phyloP scores from a whole-genome alignment of 108 stramenopile genomes.

The Cyclotella cryptica region DNA sequence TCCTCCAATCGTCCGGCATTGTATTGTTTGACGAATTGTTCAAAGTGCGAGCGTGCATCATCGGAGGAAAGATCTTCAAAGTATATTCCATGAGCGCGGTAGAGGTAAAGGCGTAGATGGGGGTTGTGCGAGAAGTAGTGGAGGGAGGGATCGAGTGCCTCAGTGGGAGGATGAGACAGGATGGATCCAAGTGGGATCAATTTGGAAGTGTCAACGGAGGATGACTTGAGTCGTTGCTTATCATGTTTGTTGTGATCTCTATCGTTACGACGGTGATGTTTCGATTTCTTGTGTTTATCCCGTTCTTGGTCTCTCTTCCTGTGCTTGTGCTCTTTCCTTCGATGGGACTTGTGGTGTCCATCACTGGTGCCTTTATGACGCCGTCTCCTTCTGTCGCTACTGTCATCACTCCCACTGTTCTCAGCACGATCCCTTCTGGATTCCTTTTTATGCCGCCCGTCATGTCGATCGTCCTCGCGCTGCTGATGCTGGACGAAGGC shows the following conservation, averaged over 20 bases:
- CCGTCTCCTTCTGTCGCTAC: background rate
- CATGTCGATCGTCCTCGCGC: constrained; percentile 10
- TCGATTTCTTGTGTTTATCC: constrained; percentile 21
- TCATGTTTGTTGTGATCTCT: constrained; percentile 25
- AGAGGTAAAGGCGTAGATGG: constrained; percentile 81
- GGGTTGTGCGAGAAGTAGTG: constrained; percentile 83
- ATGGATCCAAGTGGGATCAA: constrained; percentile 44
- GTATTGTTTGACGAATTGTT: constrained; percentile 64
- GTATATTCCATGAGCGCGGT: constrained; percentile 65
- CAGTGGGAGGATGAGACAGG: constrained; percentile 20
- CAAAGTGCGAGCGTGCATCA: constrained; percentile 68
- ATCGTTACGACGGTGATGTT: constrained; percentile 22
- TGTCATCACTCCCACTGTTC: constrained; percentile 1
- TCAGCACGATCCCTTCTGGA: background rate
- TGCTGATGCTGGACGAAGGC: constrained; percentile 43
- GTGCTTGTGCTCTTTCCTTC: constrained; percentile 10
- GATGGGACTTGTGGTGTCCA: background rate
- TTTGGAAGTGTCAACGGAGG: constrained; percentile 48
- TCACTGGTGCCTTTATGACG: background rate
- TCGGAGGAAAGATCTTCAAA: constrained; percentile 78
- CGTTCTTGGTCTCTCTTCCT: constrained; percentile 5
- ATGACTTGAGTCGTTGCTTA: constrained; percentile 35
- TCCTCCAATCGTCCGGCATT: constrained; percentile 73
- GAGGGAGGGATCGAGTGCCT: constrained; percentile 62
- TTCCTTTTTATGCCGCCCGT: constrained; percentile 10